A percentile compares a stretch with the other conserved stretches of the same genome.
These are phyloP conservation scores for Ensete ventricosum DNA, from an alignment of 176 grass and related monocot species.

Conservation along the genomic window DNA sequence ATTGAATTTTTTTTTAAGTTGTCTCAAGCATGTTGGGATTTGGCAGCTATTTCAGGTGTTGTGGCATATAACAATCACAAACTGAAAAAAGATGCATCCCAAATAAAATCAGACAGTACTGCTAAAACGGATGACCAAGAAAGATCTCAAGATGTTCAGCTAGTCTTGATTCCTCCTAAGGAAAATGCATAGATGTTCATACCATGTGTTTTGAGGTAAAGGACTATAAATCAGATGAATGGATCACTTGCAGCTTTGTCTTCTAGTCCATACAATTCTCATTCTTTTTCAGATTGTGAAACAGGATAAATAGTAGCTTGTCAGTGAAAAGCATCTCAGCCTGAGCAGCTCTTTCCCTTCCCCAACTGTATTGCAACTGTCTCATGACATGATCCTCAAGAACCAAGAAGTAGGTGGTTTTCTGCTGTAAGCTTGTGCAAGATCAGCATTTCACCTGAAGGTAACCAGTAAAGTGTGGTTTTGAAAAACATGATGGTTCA, in stretches of 20 bases:
- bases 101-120: conserved; percentile 28
- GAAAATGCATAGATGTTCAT: conserved; percentile 24
- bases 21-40: conserved; percentile 10
- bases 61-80: conserved; percentile 92
- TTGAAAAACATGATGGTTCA: no score
- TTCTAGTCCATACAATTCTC: background rate
- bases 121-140: conserved; percentile 26
- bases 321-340: background rate
- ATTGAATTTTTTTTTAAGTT: background rate
- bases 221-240: background rate
- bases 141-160: conserved; percentile 35
- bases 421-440: background rate
- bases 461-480: no score
- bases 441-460: no score
- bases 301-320: background rate
- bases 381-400: background rate
- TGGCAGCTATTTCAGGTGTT: conserved; percentile 89
- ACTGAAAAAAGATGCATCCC: conserved; percentile 46
- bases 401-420: background rate
- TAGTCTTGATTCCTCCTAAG: conserved; percentile 38
- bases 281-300: background rate
- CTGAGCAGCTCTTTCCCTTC: background rate
- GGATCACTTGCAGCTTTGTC: background rate
- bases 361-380: background rate
- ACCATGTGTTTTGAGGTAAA: background rate